Evolutionary conservation across 2,329 filamentous ascomycete genomes (phyloP), one percentile per base, ranked within the genome.

Genomic region (Aotearoamyces nothofagi): DNA sequence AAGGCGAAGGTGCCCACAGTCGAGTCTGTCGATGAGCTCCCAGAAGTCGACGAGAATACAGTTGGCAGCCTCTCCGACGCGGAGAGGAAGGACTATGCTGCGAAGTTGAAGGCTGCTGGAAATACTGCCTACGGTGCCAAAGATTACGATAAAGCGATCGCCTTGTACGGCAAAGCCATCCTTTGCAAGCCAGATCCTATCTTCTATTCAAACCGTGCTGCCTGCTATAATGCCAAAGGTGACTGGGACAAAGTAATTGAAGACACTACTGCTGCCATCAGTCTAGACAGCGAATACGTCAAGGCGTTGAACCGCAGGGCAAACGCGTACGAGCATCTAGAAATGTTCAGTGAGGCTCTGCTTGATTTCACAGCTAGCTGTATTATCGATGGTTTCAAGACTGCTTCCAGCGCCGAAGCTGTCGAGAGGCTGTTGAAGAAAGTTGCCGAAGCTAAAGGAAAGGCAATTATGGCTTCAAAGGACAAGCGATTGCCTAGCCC

Each of bases 341-440:
- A 77, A 46, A 78, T 78, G 57, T 93, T 78, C 62, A 90, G 84
- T 54, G 87, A 96, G 52, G 87, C 90, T 25, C 75, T 98, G 6
- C 70, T 98, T 39, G 90, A 98, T 59, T 96, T 92, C 60, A 98
- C 90, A 6, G 90, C 90, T 33, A 94, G 87, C 59, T 98, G 90
- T 61, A 98, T 98, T 54, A 93, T 98, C 52, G 90, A 98, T 53
- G 80, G 80, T 38, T 98, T 98, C 67, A 78, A 81, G 58, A 96
- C 90, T 54, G 80, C 93, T 46, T 64, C 69, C 36, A 92, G 81
- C 49, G 84, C 87, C 14, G 74, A 86, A 53, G 76, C 84, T 24
- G 86, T 98, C 7, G 90, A 98, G 63, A 67, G 87, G 37, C 61
- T 98, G 38, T 66, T 98, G 38, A 96, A 96, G 67, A 92, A 92